phyloP scores from a whole-genome alignment of 208 protist species.

The Wallacemonas collosoma region DNA sequence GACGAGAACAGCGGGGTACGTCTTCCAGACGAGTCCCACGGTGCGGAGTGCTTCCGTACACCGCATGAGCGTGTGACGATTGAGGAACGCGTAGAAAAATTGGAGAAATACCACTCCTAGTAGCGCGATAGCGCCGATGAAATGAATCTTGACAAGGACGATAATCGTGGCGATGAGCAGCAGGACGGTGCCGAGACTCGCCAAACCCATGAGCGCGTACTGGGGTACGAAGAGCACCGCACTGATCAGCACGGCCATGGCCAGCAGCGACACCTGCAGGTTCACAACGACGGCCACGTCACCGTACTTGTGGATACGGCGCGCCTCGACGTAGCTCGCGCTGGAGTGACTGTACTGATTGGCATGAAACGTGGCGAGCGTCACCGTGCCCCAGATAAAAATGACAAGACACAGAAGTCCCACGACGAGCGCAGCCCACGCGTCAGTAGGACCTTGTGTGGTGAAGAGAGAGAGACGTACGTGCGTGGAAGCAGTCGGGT shows the following conservation, averaged over 20 bases:
- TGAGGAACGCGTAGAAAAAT: constrained; percentile 33
- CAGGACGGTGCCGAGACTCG: constrained; percentile 18
- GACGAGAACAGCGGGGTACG: constrained; percentile 9
- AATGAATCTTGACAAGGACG: background rate
- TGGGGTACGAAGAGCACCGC: constrained; percentile 19
- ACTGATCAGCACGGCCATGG: constrained; percentile 7
- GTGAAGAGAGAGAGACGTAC: constrained; percentile 5
- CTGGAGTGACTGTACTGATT: background rate
- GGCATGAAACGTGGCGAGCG: constrained; percentile 13
- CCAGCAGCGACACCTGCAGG: background rate
- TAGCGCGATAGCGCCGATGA: constrained; percentile 23
- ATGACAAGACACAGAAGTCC: constrained; percentile 20
- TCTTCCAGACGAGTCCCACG: constrained; percentile 1
- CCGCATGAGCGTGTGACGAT: constrained; percentile 18
- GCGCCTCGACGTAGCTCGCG: background rate
- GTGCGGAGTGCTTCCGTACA: constrained; percentile 8
- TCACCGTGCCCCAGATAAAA: constrained; percentile 31
- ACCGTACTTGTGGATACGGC: background rate
- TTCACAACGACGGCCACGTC: background rate
- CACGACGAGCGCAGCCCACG: constrained; percentile 10
- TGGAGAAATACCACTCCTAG: constrained; percentile 25
- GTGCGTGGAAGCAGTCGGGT: constrained; percentile 2
- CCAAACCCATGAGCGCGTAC: constrained; percentile 31
- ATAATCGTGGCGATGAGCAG: constrained; percentile 6
- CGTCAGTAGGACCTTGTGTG: constrained; percentile 1